Evolutionary conservation across 331 rosid genomes (phyloP), one percentile per base, ranked within the genome.

Genomic region (Pyrus hybrid): DNA sequence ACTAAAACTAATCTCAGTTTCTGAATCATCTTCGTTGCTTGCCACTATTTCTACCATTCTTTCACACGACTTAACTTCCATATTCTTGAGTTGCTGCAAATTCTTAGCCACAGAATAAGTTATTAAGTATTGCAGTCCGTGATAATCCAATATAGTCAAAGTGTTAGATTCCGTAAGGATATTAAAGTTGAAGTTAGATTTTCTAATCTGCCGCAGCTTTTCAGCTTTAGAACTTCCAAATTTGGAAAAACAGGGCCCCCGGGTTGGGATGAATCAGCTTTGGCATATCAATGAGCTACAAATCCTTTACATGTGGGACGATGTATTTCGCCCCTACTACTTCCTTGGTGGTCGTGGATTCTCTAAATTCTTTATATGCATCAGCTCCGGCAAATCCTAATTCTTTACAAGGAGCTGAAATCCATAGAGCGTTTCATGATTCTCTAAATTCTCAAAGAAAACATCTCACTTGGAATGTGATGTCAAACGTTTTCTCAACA

Each of bases 201-300:
- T 37, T 75, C 16, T 49, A 75, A 47, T 45, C 63, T 58, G 20
- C 11, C 22, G 13, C 76, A 58, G 0, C 0, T 0, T 2, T 1
- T 0, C 21, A 75, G 25, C 0, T 1, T 0, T 2, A 64, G 63
- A 47, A 4, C 1, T 25, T n/a, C 51, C 68, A 72, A 61, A 32
- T 60, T 72, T 23, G 21, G 25, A 6, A 72, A 72, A 16, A 58
- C 22, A 5, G n/a, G 57, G 8, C 57, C 8, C 21, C n/a, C 25
- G 4, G 26, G 8, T 29, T 49, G 23, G 14, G 21, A 21, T 51
- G 71, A 13, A 21, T 22, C 37, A 75, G 57, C 4, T 26, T 1
- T 0, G 8, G 5, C 51, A 64, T 29, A 0, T 0, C 0, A 0
- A 0, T 1, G 23, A 64, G 71, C 5, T 0, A 0, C 47, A 64